These are phyloP conservation scores for Echinosophora koreensis DNA, from an alignment of 306 rosid genomes.

Conservation along the genomic window DNA sequence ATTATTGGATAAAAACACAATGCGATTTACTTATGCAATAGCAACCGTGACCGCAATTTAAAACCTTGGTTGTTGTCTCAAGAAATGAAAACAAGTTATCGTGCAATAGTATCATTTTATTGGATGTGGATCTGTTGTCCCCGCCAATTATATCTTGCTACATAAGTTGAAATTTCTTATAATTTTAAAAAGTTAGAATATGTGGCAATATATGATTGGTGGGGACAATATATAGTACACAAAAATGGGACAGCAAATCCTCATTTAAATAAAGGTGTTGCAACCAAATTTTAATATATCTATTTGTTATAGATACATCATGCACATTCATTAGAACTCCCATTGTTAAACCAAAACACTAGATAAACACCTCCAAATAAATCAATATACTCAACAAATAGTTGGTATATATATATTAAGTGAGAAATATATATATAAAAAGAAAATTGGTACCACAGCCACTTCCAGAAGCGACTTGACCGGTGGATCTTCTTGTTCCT, in stretches of 20 bases:
- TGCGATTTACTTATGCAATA: too few relatives aligned
- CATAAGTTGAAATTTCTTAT: too few relatives aligned
- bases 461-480: slow-evolving; percentile 78
- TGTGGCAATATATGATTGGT: too few relatives aligned
- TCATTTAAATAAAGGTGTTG: too few relatives aligned
- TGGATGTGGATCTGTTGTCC: too few relatives aligned
- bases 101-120: too few relatives aligned
- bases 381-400: background rate
- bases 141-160: too few relatives aligned
- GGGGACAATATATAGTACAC: too few relatives aligned
- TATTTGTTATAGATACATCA: background rate
- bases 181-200: too few relatives aligned
- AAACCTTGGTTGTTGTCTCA: slow-evolving; percentile 4
- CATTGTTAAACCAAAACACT: background rate
- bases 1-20: too few relatives aligned
- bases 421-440: background rate
- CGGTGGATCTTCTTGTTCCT: slow-evolving; percentile 61
- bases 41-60: too few relatives aligned
- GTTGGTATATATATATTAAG: background rate
- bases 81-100: background rate
- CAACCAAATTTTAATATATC: background rate
- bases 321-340: background rate
- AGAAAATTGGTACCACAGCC: slow-evolving; percentile 71
- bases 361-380: background rate
- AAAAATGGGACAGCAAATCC: too few relatives aligned